These are phyloP conservation scores for Phytophthora boehmeriae DNA, from an alignment of 352 stramenopile species.

Conservation along the genomic window DNA sequence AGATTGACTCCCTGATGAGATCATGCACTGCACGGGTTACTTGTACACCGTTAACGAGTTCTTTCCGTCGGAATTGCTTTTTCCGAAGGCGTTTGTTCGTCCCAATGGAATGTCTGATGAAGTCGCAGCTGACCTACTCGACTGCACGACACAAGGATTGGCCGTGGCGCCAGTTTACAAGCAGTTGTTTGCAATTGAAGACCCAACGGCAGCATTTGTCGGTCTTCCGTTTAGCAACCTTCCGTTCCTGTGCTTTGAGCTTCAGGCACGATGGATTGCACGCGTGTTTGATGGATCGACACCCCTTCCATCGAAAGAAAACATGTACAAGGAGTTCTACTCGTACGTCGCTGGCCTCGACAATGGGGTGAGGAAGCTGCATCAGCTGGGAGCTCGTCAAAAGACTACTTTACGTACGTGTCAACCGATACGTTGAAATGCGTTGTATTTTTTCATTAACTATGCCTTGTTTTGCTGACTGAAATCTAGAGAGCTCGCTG, in stretches of 20 bases:
- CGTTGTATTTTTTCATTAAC: neutral
- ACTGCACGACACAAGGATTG: constrained; percentile 31
- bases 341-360: constrained; percentile 46
- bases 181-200: constrained; percentile 79
- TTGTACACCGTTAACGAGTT: constrained; percentile 66
- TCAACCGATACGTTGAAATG: neutral
- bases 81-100: constrained; percentile 34
- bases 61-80: constrained; percentile 53
- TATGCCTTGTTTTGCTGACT: constrained; percentile 1
- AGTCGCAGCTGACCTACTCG: constrained; percentile 35
- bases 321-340: constrained; percentile 75
- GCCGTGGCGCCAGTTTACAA: constrained; percentile 77
- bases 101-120: constrained; percentile 29
- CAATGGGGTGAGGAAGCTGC: constrained; percentile 63
- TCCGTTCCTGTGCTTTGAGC: constrained; percentile 81
- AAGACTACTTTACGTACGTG: constrained; percentile 60
- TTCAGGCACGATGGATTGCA: constrained; percentile 76
- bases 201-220: constrained; percentile 73
- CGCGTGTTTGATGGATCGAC: constrained; percentile 51
- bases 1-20: constrained; percentile 60
- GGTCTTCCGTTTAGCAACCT: constrained; percentile 78
- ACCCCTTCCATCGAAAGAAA: constrained; percentile 58
- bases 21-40: constrained; percentile 86
- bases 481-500: constrained; percentile 41
- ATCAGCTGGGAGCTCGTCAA: constrained; percentile 61